Base-by-base conservation (phyloP, 345 rosid species). In the Xanthoceras sorbifolium region DNA sequence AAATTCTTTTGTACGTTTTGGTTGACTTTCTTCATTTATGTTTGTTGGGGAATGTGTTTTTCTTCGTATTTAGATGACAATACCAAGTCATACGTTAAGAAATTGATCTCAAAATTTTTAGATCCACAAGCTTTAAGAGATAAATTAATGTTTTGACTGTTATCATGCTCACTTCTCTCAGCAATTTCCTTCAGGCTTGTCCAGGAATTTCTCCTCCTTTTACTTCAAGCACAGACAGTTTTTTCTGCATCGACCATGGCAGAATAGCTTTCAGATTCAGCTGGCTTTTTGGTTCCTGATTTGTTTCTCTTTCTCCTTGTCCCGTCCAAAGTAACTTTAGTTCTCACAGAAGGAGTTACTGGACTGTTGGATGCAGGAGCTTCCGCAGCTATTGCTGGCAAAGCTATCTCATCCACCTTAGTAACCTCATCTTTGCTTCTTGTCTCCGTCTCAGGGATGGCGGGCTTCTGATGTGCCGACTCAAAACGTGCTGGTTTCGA, bases 141-240 rank as follows among this genome's bases (percentile, higher is more conserved):
- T n/a, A n/a, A n/a, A n/a, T n/a, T 3, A 17, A 79, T 46, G 25
- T 71, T 82, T 65, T 64, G 48, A 59, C 65, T 67, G 23, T 70
- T 66, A 31, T 55, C 76, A 5, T 71, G 78, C 71, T 80, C 81
- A 55, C 42, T 79, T 44, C 79, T 82, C 73, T 79, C 87, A 55
- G 81, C 85, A 25, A 88, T 87, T 79, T 87, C 90, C 84, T 81
- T 86, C 11, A 87, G 75, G 79, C 85, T 87, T 26, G 78, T 85
- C 92, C 92, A 84, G 15, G 85, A 74, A 70, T 87, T 90, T 84
- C 83, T 84, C 83, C 71, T 88, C 83, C 81, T 81, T 55, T 84
- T 90, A 71, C 80, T 82, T 18, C 86, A 88, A 29, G 76, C 76
- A 50, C 64, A 23, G 22, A 20, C 71, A 73, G 80, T 48, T 46